A percentile compares a stretch with the other conserved stretches of the same genome.
phyloP scores from a whole-genome alignment of 331 rosid genomes.

The Saraca asoca region DNA sequence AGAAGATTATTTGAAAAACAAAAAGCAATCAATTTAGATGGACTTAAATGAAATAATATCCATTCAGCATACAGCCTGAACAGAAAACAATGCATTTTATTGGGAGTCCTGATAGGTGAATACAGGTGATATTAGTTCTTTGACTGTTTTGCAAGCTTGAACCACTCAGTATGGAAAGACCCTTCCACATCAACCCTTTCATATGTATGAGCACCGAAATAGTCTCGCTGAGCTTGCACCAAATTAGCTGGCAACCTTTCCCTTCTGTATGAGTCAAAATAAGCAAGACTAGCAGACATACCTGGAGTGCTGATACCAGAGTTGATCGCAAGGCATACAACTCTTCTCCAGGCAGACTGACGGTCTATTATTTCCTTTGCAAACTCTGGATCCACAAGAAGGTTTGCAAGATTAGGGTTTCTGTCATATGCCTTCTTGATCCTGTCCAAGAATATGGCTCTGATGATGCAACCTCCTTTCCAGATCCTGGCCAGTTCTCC shows the following conservation, averaged over 20 bases:
- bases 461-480: constrained; percentile 70
- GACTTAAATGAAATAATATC: no score
- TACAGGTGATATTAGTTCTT: constrained; percentile 20
- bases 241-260: constrained; percentile 52
- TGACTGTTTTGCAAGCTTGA: constrained; percentile 43
- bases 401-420: constrained; percentile 57
- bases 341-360: constrained; percentile 59
- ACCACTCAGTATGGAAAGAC: constrained; percentile 50
- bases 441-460: constrained; percentile 59
- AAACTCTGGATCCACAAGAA: constrained; percentile 65
- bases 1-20: no score
- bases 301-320: constrained; percentile 64
- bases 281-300: constrained; percentile 70
- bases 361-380: constrained; percentile 60
- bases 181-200: constrained; percentile 43
- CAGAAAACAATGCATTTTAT: not conserved
- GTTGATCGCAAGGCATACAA: constrained; percentile 62
- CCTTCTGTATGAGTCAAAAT: constrained; percentile 57
- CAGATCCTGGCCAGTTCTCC: constrained; percentile 65
- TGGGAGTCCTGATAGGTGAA: not conserved
- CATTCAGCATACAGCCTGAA: no score
- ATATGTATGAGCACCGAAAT: constrained; percentile 52
- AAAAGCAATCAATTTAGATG: no score
- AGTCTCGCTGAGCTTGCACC: constrained; percentile 59
- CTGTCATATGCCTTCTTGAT: constrained; percentile 65